Conservation (phyloP, 345 rosid genomes). For the Kandelia obovata region DNA sequence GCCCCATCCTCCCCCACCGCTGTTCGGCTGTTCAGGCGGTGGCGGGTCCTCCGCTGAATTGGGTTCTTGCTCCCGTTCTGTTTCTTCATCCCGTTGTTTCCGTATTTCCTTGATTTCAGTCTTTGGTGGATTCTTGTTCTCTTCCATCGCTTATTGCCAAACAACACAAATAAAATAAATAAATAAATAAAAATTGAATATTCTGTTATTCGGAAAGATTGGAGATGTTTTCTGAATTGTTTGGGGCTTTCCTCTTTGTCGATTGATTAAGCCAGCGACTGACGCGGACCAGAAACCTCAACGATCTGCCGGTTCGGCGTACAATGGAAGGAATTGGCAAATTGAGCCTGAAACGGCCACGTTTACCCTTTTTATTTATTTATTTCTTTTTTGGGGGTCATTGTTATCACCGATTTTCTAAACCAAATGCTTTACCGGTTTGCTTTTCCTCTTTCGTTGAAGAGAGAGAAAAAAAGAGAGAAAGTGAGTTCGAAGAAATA, state of each 20-base stretch:
- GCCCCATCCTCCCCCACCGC: conserved; percentile 59
- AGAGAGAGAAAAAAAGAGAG: fast-evolving
- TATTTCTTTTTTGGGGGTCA: too few species aligned
- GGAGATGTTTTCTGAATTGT: neutral
- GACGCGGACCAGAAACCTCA: conserved; percentile 11
- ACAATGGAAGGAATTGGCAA: neutral
- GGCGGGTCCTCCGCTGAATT: neutral
- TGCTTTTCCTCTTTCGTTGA: too few species aligned
- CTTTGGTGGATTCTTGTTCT: neutral
- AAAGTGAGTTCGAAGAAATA: too few species aligned
- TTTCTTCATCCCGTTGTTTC: neutral
- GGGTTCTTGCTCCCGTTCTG: conserved; percentile 4
- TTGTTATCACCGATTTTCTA: too few species aligned
- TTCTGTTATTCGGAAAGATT: neutral
- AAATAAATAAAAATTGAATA: too few species aligned
- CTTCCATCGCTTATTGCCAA: conserved; percentile 13
- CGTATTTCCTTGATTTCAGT: neutral
- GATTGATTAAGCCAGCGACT: conserved; percentile 2
- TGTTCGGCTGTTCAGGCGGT: conserved; percentile 11
- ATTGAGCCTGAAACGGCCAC: neutral
- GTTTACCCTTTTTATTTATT: neutral
- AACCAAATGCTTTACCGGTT: too few species aligned
- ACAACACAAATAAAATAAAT: too few species aligned
- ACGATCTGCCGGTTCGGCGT: neutral
- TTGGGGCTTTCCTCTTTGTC: too few species aligned